Base-by-base conservation (phyloP, 495 filamentous ascomycete genomes). In the Evansstolkia leycettana region DNA sequence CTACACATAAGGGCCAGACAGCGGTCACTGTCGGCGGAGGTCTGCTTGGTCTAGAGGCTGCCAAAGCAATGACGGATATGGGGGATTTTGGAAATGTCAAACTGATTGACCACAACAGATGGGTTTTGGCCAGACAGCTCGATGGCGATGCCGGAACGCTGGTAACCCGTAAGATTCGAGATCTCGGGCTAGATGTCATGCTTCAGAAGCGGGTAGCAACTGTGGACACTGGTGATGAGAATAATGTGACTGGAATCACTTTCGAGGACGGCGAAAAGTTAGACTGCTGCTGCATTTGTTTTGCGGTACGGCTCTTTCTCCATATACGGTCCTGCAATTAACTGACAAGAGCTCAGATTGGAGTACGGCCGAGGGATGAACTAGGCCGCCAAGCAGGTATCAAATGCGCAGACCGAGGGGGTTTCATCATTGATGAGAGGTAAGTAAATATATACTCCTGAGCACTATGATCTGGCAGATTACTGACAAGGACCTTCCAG, bases 31-130 rank as follows among this genome's bases (percentile, higher is more conserved):
- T 96, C 9, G 89, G 89, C n/a, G 89, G 89, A 23, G 89, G 89
- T 1, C 48, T 96, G 17, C 63, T 96, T 0, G 89, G 89, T 0
- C 71, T 96, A 0, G 89, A 96, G 66, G 89, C 89, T 17, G 89
- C 89, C 23, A 93, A 94, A 46, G 89, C 89, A 0, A 84, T 96
- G 84, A 82, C 88, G 60, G 89, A 94, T 51, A 59, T 96, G 11
- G 63, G 82, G 45, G 75, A 76, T 24, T 94, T 83, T 52, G 69
- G 67, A 0, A 74, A 74, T 28, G 85, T 96, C 30, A 83, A 78
- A 40, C 62, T 96, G 8, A 78, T 96, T 38, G 89, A 96, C 57
- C 72, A 87, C 33, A 93, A 93, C 50, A 64, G 76, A 45, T 96
- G 87, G 85, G 83, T 94, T 0, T 60, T 96, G 27, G 81, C 77